Percentiles rank a stretch among this genome's conserved stretches.
Conservation (phyloP, 2,329 filamentous ascomycete species). For the Blastomyces emzantsi region DNA sequence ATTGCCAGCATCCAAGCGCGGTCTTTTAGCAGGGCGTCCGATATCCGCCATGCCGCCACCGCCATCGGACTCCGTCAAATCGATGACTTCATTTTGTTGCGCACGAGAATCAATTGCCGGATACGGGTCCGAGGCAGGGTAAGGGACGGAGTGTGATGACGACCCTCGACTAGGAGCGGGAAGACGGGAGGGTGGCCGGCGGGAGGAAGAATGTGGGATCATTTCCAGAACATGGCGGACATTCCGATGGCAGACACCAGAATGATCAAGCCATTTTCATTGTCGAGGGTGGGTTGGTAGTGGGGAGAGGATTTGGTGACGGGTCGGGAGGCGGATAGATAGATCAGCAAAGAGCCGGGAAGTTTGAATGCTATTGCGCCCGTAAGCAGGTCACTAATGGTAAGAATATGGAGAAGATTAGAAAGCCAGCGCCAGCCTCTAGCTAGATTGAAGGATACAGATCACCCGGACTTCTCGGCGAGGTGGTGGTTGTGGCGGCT, state of each 20-base stretch:
- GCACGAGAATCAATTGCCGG: conserved; percentile 21
- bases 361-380: neutral
- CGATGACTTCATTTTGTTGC: conserved; percentile 29
- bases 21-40: conserved; percentile 31
- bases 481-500: neutral
- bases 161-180: neutral
- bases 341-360: neutral
- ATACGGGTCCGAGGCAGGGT: neutral
- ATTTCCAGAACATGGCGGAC: conserved; percentile 34
- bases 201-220: conserved; percentile 33
- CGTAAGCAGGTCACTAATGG: neutral
- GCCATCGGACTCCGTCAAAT: conserved; percentile 26
- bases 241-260: conserved; percentile 19
- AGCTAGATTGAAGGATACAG: neutral
- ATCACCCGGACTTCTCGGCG: neutral
- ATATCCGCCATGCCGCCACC: conserved; percentile 27
- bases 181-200: neutral
- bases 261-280: conserved; percentile 13
- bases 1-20: conserved; percentile 27
- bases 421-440: neutral
- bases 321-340: neutral
- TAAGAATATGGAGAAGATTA: neutral
- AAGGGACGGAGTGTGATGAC: neutral
- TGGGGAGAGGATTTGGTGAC: neutral
- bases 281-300: neutral